These are phyloP conservation scores for Colletotrichum brevisporum DNA, from an alignment of 2,329 filamentous ascomycete genomes.

Conservation along the genomic window DNA sequence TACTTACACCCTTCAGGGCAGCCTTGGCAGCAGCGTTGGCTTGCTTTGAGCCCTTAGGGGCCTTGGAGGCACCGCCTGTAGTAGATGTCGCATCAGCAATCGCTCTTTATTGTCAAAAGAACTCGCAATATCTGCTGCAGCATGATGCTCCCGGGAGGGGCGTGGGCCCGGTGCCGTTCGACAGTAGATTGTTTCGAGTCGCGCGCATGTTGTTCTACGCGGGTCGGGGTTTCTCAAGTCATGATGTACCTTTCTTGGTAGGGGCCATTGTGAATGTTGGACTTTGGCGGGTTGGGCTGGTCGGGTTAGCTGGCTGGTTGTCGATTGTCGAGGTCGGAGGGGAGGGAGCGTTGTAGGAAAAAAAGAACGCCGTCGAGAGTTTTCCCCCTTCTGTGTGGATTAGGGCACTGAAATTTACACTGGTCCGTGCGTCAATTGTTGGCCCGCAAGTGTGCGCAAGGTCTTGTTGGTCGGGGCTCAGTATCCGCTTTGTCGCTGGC, in stretches of 20 bases:
- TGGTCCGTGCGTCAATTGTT: conserved; percentile 5
- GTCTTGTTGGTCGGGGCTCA: too few species aligned
- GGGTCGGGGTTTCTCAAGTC: conserved; percentile 1
- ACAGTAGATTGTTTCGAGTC: conserved; percentile 37
- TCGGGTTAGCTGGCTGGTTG: conserved; percentile 39
- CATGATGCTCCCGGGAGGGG: conserved; percentile 64
- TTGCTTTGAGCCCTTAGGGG: conserved; percentile 81
- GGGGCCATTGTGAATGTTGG: conserved; percentile 54
- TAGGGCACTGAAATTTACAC: conserved; percentile 23
- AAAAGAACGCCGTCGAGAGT: conserved; percentile 1
- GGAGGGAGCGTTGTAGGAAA: neutral
- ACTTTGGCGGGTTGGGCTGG: conserved; percentile 44
- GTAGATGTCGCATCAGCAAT: conserved; percentile 76
- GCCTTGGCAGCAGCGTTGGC: conserved; percentile 96
- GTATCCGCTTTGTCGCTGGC: too few species aligned
- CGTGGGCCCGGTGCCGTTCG: conserved; percentile 32
- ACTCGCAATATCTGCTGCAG: conserved; percentile 85
- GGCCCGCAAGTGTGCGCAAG: too few species aligned
- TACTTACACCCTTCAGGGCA: conserved; percentile 93
- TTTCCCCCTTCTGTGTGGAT: conserved; percentile 33
- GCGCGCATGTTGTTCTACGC: conserved; percentile 40
- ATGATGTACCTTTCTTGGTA: conserved; percentile 57
- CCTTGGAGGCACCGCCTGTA: conserved; percentile 69
- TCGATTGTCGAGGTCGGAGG: conserved; percentile 22
- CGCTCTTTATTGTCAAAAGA: conserved; percentile 71